Evolutionary conservation across 345 rosid genomes (phyloP).

Genomic region (Odontarrhena argentea): DNA sequence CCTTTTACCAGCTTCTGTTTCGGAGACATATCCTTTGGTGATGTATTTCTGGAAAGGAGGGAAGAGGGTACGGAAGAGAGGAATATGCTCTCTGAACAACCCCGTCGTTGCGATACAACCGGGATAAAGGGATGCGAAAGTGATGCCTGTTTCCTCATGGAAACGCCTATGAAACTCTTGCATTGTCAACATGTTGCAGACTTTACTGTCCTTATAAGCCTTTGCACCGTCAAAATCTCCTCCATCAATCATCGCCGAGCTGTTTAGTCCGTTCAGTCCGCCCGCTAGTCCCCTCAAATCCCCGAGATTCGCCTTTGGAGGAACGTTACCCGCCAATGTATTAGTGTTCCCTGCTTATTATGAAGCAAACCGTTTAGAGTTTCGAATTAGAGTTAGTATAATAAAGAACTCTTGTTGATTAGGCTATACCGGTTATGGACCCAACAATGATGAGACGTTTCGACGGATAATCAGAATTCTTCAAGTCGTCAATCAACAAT

Average conservation of each 20-base stretch:
- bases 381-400: neutral
- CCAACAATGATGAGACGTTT: constrained; percentile 91
- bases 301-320: constrained; percentile 96
- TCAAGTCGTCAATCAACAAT: constrained; percentile 77
- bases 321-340: constrained; percentile 94
- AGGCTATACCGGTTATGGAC: constrained; percentile 76
- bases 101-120: constrained; percentile 99
- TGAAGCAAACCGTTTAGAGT: neutral
- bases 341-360: constrained; percentile 69
- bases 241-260: constrained; percentile 93
- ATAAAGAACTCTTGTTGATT: neutral
- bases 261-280: constrained; percentile 81
- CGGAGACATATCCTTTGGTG: constrained; percentile 94
- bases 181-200: constrained; percentile 95
- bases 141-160: constrained; percentile 82
- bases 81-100: constrained; percentile 94
- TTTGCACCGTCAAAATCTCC: constrained; percentile 96
- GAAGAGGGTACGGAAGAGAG: constrained; percentile 85
- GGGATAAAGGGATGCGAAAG: constrained; percentile 88
- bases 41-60: constrained; percentile 98
- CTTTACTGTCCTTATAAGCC: constrained; percentile 98
- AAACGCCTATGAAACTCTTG: constrained; percentile 93
- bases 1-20: constrained; percentile 87
- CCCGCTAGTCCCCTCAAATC: constrained; percentile 89
- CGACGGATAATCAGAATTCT: constrained; percentile 82